These are phyloP conservation scores for Brasilioporus rufonigricans DNA, from an alignment of 768 basidiomycete species.

Conservation along the genomic window DNA sequence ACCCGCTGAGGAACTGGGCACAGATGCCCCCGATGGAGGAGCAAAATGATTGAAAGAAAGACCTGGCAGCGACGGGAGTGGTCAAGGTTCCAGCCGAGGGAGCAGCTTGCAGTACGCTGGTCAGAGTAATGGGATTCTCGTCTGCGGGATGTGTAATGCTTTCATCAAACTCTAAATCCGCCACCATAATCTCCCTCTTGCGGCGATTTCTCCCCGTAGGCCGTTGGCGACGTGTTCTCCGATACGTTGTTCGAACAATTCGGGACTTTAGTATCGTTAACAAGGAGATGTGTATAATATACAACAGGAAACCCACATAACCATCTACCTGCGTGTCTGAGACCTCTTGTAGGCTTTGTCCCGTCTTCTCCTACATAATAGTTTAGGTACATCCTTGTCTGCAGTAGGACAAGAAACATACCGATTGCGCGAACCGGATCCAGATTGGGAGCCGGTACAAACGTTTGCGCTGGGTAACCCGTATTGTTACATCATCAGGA, in stretches of 20 bases:
- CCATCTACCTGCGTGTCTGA: not conserved
- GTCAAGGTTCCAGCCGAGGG: too few species aligned
- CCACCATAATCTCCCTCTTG: not conserved
- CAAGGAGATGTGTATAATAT: not conserved
- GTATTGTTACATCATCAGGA: too few species aligned
- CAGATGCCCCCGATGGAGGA: constrained; percentile 1
- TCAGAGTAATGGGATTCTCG: too few species aligned
- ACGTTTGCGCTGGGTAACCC: not conserved
- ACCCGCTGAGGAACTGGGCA: not conserved
- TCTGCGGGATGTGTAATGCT: not conserved
- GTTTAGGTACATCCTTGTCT: not conserved
- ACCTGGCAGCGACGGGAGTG: not conserved
- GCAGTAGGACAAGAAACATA: not conserved
- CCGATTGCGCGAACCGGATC: constrained; percentile 4
- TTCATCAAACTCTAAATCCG: not conserved
- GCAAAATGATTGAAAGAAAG: constrained; percentile 4
- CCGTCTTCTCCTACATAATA: constrained; percentile 8
- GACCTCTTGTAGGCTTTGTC: not conserved
- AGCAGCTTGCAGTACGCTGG: too few species aligned
- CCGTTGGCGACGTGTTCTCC: not conserved
- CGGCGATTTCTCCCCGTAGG: not conserved
- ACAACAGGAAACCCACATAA: not conserved
- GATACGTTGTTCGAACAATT: too few species aligned
- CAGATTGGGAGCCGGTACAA: constrained; percentile 8
- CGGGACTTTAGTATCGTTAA: not conserved